Evolutionary conservation across 306 rosid genomes (phyloP), one percentile per base, ranked within the genome.

Genomic region (Inga leiocalycina): DNA sequence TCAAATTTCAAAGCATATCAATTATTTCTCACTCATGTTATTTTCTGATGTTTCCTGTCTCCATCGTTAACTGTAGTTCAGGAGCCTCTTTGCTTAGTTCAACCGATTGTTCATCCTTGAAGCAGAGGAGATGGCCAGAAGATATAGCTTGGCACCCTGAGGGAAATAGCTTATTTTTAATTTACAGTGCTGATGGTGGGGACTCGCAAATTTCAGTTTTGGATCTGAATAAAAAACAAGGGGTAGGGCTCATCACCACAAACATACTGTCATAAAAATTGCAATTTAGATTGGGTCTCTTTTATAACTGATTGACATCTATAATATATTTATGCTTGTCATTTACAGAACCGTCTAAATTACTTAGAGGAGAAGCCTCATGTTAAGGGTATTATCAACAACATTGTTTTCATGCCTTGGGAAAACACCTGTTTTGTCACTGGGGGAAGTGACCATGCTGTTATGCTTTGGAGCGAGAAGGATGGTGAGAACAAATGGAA

Each of bases 371-470:
- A 86, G 59, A 93, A 86, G 83, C 97, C 98, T 85, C 98, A 94
- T 81, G 86, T 85, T 45, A 94, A 88, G 88, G 93, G 97, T 76
- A 89, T 84, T 44, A 93, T 94, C 77, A 94, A 93, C 70, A 82
- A 81, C 88, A 89, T 94, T 72, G 80, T 61, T 41, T 94, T 94
- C 80, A 78, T 93, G 81, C 98, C 97, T 1, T 87, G 92, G 93
- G 97, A 89, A 79, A 69, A 87, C 64, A 32, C 78, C 64, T 66
- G 86, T 74, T 94, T 94, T 88, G 88, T 85, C 76, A 93, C 98
- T 51, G 97, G 89, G 43, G 97, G 97, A 24, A 89, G 89, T 75
- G 98, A 94, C 81, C 97, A 94, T 83, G 91, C 91, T 51, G 98
- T 93, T 51, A 39, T 91, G 6, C 62, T 93, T 54, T 94, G 98